A percentile compares a stretch with the other conserved stretches of the same genome.
These are phyloP conservation scores for Marasmius tenuissimus DNA, from an alignment of 1,284 basidiomycete species.

Conservation along the genomic window DNA sequence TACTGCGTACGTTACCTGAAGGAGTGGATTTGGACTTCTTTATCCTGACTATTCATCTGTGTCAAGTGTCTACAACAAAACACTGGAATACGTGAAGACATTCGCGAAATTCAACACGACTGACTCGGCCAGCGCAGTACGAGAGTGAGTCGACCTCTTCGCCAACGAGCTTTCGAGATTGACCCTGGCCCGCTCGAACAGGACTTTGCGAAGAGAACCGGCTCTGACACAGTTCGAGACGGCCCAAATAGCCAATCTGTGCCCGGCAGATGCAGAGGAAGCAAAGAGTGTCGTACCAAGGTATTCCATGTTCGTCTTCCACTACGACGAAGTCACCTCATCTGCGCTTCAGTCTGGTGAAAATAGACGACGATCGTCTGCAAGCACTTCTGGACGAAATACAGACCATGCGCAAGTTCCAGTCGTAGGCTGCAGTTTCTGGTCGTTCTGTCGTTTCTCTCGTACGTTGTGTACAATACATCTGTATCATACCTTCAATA, in stretches of 20 bases:
- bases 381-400: slow-evolving; percentile 85
- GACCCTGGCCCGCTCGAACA: slow-evolving; percentile 24
- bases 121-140: slow-evolving; percentile 83
- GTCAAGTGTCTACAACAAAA: slow-evolving; percentile 86
- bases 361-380: slow-evolving; percentile 84
- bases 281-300: slow-evolving; percentile 91
- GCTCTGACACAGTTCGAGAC: slow-evolving; percentile 88
- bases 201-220: slow-evolving; percentile 73
- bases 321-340: neutral
- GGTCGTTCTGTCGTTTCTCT: neutral
- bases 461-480: slow-evolving; percentile 3
- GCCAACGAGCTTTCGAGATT: neutral
- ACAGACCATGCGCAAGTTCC: slow-evolving; percentile 87
- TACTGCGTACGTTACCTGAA: slow-evolving; percentile 57
- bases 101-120: slow-evolving; percentile 89
- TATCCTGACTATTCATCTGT: neutral
- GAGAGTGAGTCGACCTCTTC: slow-evolving; percentile 63
- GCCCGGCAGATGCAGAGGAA: slow-evolving; percentile 86
- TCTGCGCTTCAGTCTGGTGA: slow-evolving; percentile 60
- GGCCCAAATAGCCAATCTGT: slow-evolving; percentile 89
- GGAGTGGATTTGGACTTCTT: neutral
- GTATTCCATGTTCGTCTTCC: slow-evolving; percentile 32
- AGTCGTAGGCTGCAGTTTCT: slow-evolving; percentile 44
- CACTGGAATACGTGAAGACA: slow-evolving; percentile 87
- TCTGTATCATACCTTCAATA: slow-evolving; percentile 1